These are phyloP conservation scores for Ustilago crameri DNA, from an alignment of 1,284 basidiomycete genomes.

Conservation along the genomic window DNA sequence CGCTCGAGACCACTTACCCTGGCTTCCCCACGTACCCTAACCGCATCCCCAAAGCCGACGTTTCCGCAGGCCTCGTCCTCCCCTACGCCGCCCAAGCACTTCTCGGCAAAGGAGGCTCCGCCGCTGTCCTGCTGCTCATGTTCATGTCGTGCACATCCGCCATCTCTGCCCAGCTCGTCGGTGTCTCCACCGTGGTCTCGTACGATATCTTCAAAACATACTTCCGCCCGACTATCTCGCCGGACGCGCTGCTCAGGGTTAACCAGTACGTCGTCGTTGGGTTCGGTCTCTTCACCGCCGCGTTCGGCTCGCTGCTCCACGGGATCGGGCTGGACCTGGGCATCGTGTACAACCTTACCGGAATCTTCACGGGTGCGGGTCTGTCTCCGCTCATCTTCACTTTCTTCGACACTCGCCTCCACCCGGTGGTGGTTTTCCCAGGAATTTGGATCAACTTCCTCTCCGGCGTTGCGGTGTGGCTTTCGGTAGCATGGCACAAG, in stretches of 20 bases:
- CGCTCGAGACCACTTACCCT: slow-evolving; percentile 54
- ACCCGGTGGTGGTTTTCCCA: slow-evolving; percentile 53
- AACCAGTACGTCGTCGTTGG: slow-evolving; percentile 60
- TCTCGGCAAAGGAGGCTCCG: slow-evolving; percentile 55
- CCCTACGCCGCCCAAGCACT: slow-evolving; percentile 61
- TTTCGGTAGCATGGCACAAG: slow-evolving; percentile 51
- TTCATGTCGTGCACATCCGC: slow-evolving; percentile 64
- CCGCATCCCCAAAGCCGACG: slow-evolving; percentile 47
- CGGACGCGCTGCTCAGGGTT: slow-evolving; percentile 47
- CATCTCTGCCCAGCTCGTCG: slow-evolving; percentile 55
- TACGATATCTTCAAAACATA: slow-evolving; percentile 59
- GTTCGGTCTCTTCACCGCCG: slow-evolving; percentile 62
- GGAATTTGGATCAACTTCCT: slow-evolving; percentile 64
- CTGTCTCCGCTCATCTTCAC: slow-evolving; percentile 55
- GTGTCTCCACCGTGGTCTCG: slow-evolving; percentile 51
- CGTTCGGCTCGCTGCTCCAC: slow-evolving; percentile 59
- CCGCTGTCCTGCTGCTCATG: slow-evolving; percentile 56
- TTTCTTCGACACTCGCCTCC: slow-evolving; percentile 59
- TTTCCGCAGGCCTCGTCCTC: slow-evolving; percentile 57
- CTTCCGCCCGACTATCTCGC: slow-evolving; percentile 46
- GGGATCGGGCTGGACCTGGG: slow-evolving; percentile 60
- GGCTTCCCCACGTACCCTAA: slow-evolving; percentile 59
- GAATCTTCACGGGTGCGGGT: slow-evolving; percentile 54
- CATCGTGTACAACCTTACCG: slow-evolving; percentile 57
- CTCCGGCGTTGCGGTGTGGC: slow-evolving; percentile 61